These are phyloP conservation scores for Eimeria falciformis DNA, from an alignment of 169 alveolate species.

Conservation along the genomic window DNA sequence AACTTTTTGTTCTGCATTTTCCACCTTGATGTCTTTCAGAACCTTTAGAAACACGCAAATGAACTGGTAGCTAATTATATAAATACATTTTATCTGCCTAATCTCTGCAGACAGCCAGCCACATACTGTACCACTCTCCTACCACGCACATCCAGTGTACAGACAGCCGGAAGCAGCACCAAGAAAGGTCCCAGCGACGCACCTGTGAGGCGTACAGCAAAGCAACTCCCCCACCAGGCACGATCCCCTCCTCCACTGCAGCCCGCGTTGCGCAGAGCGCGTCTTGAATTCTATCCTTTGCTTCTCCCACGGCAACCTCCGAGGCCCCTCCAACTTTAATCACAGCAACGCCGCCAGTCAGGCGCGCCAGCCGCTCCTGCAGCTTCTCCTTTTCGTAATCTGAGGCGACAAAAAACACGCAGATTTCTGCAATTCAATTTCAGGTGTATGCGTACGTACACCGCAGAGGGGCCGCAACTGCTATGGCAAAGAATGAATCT, in stretches of 20 bases:
- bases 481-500: background rate
- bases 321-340: conserved; percentile 87
- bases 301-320: conserved; percentile 95
- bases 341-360: conserved; percentile 99
- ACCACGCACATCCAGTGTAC: background rate
- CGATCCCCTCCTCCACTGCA: conserved; percentile 99
- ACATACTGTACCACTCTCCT: too few relatives aligned
- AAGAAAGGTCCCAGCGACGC: background rate
- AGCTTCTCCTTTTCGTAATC: conserved; percentile 92
- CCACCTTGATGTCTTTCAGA: conserved; percentile 80
- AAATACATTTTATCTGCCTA: too few relatives aligned
- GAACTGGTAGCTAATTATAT: too few relatives aligned
- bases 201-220: conserved; percentile 78
- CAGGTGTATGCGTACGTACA: conserved; percentile 59
- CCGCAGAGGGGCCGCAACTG: background rate
- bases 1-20: conserved; percentile 93
- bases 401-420: conserved; percentile 73
- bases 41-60: background rate
- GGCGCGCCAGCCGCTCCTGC: conserved; percentile 98
- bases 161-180: background rate
- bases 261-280: conserved; percentile 99
- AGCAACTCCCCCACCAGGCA: conserved; percentile 98
- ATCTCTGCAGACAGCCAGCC: too few relatives aligned
- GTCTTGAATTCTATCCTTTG: conserved; percentile 98
- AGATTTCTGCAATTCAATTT: conserved; percentile 85